phyloP scores from a whole-genome alignment of 2,329 filamentous ascomycete species.

The Myriosclerotinia duriaeana region DNA sequence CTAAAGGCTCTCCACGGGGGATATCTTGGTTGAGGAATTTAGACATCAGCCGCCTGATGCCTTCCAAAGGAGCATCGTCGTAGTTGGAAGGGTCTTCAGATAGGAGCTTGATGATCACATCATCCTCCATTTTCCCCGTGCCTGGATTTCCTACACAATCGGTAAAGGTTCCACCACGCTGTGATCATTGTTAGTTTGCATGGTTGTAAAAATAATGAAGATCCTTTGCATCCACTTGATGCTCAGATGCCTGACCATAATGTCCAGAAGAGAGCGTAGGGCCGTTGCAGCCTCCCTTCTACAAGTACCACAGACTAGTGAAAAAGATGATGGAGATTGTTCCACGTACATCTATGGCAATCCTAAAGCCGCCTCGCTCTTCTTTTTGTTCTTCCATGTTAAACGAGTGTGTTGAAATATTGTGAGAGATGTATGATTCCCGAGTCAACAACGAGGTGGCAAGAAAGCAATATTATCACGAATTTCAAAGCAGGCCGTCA shows the following conservation, averaged over 20 bases:
- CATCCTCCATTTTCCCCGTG: slow-evolving; percentile 67
- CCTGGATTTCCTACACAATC: slow-evolving; percentile 84
- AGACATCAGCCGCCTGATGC: slow-evolving; percentile 81
- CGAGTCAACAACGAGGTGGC: slow-evolving; percentile 1
- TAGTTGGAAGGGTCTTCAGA: slow-evolving; percentile 92
- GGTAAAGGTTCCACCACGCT: slow-evolving; percentile 86
- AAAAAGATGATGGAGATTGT: slow-evolving; percentile 4
- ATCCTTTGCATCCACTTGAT: slow-evolving; percentile 22
- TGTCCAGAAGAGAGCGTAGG: slow-evolving; percentile 4
- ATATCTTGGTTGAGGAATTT: slow-evolving; percentile 74
- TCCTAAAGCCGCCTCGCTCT: slow-evolving; percentile 59
- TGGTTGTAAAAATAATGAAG: background rate
- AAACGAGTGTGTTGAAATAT: slow-evolving; percentile 27
- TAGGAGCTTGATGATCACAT: slow-evolving; percentile 82
- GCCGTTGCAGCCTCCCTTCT: slow-evolving; percentile 8
- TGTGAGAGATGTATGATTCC: background rate
- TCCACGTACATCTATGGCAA: slow-evolving; percentile 56
- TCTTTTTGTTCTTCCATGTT: slow-evolving; percentile 26
- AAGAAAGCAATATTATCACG: slow-evolving; percentile 4
- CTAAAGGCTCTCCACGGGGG: slow-evolving; percentile 73
- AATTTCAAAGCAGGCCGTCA: background rate
- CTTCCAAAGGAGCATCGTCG: slow-evolving; percentile 84
- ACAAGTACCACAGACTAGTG: slow-evolving; percentile 33
- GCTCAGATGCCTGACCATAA: slow-evolving; percentile 15
- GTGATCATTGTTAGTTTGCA: slow-evolving; percentile 17